A percentile compares a stretch with the other conserved stretches of the same genome.
Conservation (phyloP, 306 rosid genomes). For the Glycine tomentella region DNA sequence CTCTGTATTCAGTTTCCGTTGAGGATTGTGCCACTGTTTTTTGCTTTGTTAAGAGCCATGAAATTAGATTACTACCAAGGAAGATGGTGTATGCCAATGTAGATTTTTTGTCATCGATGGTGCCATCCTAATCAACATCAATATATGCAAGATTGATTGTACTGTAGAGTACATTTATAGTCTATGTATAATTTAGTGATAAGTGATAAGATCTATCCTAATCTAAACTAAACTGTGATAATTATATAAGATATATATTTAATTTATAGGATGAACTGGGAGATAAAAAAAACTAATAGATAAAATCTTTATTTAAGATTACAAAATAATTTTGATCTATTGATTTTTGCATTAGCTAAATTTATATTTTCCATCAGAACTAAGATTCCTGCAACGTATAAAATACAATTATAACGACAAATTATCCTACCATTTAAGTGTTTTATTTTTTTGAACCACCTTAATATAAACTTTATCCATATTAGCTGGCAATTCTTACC, state of each 20-base stretch:
- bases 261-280: no score
- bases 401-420: background rate
- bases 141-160: background rate
- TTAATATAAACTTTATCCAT: background rate
- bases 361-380: background rate
- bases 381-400: background rate
- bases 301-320: background rate
- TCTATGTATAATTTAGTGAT: no score
- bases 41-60: background rate
- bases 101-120: background rate
- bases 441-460: background rate
- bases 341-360: background rate
- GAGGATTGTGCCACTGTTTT: background rate
- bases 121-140: background rate
- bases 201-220: background rate
- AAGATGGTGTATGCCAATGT: background rate
- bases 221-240: no score
- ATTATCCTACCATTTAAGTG: no score
- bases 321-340: background rate
- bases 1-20: background rate
- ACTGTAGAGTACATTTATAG: background rate
- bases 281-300: background rate
- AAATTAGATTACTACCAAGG: background rate
- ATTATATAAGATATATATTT: no score
- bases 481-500: constrained; percentile 10